These are phyloP conservation scores for Neurospora discreta DNA, from an alignment of 495 filamentous ascomycete species.

Conservation along the genomic window DNA sequence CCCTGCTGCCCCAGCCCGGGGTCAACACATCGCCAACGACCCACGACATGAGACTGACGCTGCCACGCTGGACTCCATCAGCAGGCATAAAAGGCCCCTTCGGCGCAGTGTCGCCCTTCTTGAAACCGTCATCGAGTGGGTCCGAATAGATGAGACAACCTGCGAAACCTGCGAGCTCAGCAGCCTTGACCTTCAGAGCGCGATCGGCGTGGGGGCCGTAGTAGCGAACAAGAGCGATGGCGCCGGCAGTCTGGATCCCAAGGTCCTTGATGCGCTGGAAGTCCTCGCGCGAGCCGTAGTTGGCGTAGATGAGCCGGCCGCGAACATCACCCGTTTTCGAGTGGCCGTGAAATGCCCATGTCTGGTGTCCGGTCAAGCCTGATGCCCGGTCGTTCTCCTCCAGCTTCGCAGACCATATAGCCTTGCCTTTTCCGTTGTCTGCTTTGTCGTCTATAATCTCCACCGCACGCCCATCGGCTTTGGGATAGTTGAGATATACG, in stretches of 20 bases:
- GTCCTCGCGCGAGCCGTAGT: slow-evolving; percentile 79
- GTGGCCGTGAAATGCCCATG: slow-evolving; percentile 74
- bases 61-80: slow-evolving; percentile 71
- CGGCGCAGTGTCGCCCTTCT: slow-evolving; percentile 55
- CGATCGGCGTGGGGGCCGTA: slow-evolving; percentile 61
- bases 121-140: slow-evolving; percentile 68
- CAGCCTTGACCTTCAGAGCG: slow-evolving; percentile 79
- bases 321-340: slow-evolving; percentile 79
- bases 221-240: slow-evolving; percentile 75
- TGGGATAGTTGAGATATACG: slow-evolving; percentile 90
- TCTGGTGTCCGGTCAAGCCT: slow-evolving; percentile 46
- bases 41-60: slow-evolving; percentile 74
- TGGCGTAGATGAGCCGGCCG: slow-evolving; percentile 91
- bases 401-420: slow-evolving; percentile 70
- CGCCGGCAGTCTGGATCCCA: slow-evolving; percentile 63
- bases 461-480: slow-evolving; percentile 61
- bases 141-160: slow-evolving; percentile 92
- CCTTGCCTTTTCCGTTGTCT: slow-evolving; percentile 31
- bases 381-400: slow-evolving; percentile 59
- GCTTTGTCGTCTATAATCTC: slow-evolving; percentile 53
- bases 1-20: slow-evolving; percentile 72
- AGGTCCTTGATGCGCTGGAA: slow-evolving; percentile 58
- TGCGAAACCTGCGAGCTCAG: slow-evolving; percentile 69
- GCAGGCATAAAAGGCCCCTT: slow-evolving; percentile 66
- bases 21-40: slow-evolving; percentile 82